A percentile compares a stretch with the other conserved stretches of the same genome.
phyloP scores from a whole-genome alignment of 768 basidiomycete species.

The Austroboletus festivus region DNA sequence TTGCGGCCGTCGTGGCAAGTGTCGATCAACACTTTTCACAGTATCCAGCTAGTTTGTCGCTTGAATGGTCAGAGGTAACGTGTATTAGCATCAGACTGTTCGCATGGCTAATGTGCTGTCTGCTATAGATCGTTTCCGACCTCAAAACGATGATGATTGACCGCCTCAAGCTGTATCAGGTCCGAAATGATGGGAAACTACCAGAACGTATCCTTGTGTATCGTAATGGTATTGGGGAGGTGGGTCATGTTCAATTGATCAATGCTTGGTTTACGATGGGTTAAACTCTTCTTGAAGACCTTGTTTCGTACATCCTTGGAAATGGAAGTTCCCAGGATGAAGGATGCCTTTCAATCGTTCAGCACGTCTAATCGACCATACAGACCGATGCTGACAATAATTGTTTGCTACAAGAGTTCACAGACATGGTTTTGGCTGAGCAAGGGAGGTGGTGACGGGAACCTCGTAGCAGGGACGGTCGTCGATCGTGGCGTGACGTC shows the following conservation, averaged over 20 bases:
- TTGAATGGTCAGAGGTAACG: constrained; percentile 50
- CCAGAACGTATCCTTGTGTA: constrained; percentile 72
- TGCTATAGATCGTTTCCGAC: constrained; percentile 76
- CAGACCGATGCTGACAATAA: constrained; percentile 61
- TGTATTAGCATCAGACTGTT: too few relatives aligned
- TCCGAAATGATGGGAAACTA: constrained; percentile 51
- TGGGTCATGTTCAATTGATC: too few relatives aligned
- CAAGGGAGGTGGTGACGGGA: constrained; percentile 55
- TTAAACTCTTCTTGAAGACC: too few relatives aligned
- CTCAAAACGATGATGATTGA: constrained; percentile 69
- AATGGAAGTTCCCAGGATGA: too few relatives aligned
- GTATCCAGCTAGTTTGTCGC: constrained; percentile 69
- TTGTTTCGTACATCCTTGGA: too few relatives aligned
- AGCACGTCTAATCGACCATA: too few relatives aligned
- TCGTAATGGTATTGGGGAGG: constrained; percentile 83
- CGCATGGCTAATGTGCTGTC: too few relatives aligned
- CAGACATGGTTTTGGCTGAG: constrained; percentile 59
- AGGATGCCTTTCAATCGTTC: too few relatives aligned
- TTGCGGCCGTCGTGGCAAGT: constrained; percentile 81
- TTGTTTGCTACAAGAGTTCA: constrained; percentile 78
- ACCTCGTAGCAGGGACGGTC: constrained; percentile 76
- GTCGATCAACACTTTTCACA: constrained; percentile 68
- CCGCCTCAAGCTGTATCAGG: constrained; percentile 55
- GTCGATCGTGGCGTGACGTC: constrained; percentile 77
- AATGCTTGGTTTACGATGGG: too few relatives aligned